A percentile compares a stretch with the other conserved stretches of the same genome.
Conservation (phyloP, 495 filamentous ascomycete species). For the Penicillium maclennaniae region DNA sequence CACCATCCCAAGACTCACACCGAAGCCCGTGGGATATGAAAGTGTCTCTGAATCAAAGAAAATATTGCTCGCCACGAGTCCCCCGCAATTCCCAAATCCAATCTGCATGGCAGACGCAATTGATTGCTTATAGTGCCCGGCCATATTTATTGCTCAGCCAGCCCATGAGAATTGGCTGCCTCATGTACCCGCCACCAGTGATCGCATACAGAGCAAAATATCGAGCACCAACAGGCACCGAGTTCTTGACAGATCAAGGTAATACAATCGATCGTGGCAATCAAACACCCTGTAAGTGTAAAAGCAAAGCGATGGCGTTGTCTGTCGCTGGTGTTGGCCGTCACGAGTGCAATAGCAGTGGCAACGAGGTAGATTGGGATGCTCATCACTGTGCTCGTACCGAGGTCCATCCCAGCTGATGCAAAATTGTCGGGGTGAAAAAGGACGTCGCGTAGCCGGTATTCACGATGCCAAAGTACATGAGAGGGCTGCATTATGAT, state of each 20-base stretch:
- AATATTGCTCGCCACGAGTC: slow-evolving; percentile 52
- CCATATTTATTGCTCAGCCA: slow-evolving; percentile 56
- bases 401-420: slow-evolving; percentile 52
- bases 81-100: slow-evolving; percentile 50
- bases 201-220: slow-evolving; percentile 51
- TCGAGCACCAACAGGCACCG: slow-evolving; percentile 34
- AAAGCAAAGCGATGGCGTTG: slow-evolving; percentile 50
- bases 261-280: slow-evolving; percentile 48
- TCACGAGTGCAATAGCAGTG: slow-evolving; percentile 40
- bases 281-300: slow-evolving; percentile 40
- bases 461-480: slow-evolving; percentile 50
- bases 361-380: slow-evolving; percentile 56
- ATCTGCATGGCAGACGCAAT: slow-evolving; percentile 50
- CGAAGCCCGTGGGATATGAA: slow-evolving; percentile 47
- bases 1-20: slow-evolving; percentile 44
- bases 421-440: slow-evolving; percentile 55
- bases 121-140: slow-evolving; percentile 56
- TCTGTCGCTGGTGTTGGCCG: slow-evolving; percentile 46
- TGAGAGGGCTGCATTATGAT: slow-evolving; percentile 28
- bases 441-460: slow-evolving; percentile 50
- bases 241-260: slow-evolving; percentile 43
- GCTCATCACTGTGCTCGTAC: slow-evolving; percentile 50
- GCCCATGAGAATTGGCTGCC: slow-evolving; percentile 43
- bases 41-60: slow-evolving; percentile 48
- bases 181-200: slow-evolving; percentile 44